phyloP scores from a whole-genome alignment of 2,329 filamentous ascomycete genomes.

The Aureobasidium melanogenum region DNA sequence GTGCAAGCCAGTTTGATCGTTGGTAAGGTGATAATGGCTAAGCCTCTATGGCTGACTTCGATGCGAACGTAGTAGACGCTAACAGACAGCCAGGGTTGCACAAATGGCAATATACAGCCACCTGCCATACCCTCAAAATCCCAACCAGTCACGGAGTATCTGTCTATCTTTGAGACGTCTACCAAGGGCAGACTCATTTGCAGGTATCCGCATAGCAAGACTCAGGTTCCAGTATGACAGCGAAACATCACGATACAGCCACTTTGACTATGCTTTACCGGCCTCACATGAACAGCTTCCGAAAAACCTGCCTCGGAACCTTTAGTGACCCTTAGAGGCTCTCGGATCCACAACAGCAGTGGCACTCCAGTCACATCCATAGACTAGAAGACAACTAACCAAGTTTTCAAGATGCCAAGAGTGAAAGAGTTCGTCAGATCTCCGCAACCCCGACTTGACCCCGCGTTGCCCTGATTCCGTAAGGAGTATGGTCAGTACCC shows the following conservation, averaged over 20 bases:
- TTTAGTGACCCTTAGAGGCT: not conserved
- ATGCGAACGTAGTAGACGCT: not conserved
- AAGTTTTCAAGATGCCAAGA: not conserved
- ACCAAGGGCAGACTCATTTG: too few relatives aligned
- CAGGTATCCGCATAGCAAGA: not conserved
- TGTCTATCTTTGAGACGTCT: too few relatives aligned
- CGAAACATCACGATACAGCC: not conserved
- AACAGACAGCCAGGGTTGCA: not conserved
- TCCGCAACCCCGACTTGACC: not conserved
- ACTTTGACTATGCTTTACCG: not conserved
- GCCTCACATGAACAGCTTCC: not conserved
- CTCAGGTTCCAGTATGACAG: not conserved
- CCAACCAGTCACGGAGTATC: too few relatives aligned
- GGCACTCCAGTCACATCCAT: not conserved
- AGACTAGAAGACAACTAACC: not conserved
- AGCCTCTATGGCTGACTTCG: too few relatives aligned
- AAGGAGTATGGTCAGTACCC: not conserved
- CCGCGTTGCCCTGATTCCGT: not conserved
- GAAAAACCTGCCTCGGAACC: not conserved
- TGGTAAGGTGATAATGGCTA: too few relatives aligned
- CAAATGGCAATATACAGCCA: not conserved
- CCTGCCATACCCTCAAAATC: not conserved
- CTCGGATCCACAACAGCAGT: not conserved
- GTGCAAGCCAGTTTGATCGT: not conserved
- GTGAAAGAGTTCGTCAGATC: not conserved